Base-by-base conservation (phyloP, 1,139 yeast genomes). In the Taphrina wiesneri region DNA sequence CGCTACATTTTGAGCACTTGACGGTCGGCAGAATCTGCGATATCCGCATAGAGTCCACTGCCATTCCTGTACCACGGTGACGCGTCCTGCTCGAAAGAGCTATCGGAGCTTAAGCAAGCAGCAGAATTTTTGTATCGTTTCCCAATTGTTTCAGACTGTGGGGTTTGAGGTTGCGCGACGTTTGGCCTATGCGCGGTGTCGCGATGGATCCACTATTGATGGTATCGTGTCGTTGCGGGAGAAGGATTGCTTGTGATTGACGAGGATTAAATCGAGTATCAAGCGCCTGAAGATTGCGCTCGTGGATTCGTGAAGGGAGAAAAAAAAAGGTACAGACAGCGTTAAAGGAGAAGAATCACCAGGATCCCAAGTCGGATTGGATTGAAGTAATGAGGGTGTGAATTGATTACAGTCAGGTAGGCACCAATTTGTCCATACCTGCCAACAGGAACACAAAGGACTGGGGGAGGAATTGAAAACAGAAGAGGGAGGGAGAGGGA, bases 1-100 rank as follows among this genome's bases (percentile, higher is more conserved):
- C 57, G 26, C 51, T 25, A 21, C 64, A 60, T 30, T 60, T 51
- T 15, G 64, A 60, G 43, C 64, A 60, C 43, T 41, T 49, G 32
- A 60, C 43, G 15, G 57, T 51, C 30, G 64, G 64, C 57, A 60
- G 51, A 45, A 60, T 45, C 51, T 60, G 57, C 11, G 64, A 60
- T 17, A 51, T 51, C 41, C 64, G 56, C 64, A 39, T 36, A 25
- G 59, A 41, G 17, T 54, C 59, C 46, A 54, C 49, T 21, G 49
- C 59, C 59, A 54, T 54, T n/a, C 13, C 23, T 45, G 25, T 45
- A 23, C 49, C 49, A n/a, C 49, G 9, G 49, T 23, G 49, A 19
- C 28, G 26, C 28, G 49, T 7, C 13, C 15, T 23, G 49, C 49
- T 45, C 49, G n/a, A 23, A 45, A 45, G 43, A 39, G 15, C 15